phyloP scores from a whole-genome alignment of 257 asterid species.

The Penstemon davidsonii region DNA sequence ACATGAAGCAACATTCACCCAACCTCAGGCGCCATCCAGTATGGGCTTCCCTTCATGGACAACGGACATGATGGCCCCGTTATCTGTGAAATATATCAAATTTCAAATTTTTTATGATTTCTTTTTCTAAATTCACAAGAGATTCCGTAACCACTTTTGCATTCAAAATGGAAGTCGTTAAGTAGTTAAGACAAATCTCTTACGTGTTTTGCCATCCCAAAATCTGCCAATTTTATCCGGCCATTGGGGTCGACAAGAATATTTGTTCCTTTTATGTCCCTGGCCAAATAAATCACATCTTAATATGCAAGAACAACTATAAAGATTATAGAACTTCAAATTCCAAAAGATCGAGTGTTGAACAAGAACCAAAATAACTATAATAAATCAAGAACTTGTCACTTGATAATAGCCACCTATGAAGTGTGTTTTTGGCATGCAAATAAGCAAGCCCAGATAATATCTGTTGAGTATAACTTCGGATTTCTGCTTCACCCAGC shows the following conservation, averaged over 20 bases:
- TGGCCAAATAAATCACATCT: constrained; percentile 33
- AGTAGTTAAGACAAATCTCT: constrained; percentile 24
- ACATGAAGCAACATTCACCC: constrained; percentile 17
- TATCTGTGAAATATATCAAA: constrained; percentile 41
- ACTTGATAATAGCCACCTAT: constrained; percentile 43
- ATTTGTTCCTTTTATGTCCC: constrained; percentile 75
- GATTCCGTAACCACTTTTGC: constrained; percentile 3
- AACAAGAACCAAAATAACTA: constrained; percentile 13
- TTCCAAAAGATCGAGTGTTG: background rate
- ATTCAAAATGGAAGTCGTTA: constrained; percentile 7
- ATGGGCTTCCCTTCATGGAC: constrained; percentile 66
- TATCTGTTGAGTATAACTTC: constrained; percentile 56
- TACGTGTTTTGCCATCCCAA: constrained; percentile 81
- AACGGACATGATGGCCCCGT: constrained; percentile 47
- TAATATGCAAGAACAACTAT: background rate
- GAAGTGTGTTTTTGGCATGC: constrained; percentile 62
- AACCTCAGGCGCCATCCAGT: constrained; percentile 80
- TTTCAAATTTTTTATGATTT: background rate
- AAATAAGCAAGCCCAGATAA: constrained; percentile 61
- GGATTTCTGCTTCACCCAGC: constrained; percentile 62
- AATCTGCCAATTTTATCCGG: constrained; percentile 66
- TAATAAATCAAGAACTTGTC: constrained; percentile 16
- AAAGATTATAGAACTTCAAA: constrained; percentile 8
- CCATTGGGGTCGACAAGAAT: constrained; percentile 74
- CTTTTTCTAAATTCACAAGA: constrained; percentile 5